A percentile compares a stretch with the other conserved stretches of the same genome.
Conservation (phyloP, 2,329 filamentous ascomycete species). For the Stromatinia cepivora region DNA sequence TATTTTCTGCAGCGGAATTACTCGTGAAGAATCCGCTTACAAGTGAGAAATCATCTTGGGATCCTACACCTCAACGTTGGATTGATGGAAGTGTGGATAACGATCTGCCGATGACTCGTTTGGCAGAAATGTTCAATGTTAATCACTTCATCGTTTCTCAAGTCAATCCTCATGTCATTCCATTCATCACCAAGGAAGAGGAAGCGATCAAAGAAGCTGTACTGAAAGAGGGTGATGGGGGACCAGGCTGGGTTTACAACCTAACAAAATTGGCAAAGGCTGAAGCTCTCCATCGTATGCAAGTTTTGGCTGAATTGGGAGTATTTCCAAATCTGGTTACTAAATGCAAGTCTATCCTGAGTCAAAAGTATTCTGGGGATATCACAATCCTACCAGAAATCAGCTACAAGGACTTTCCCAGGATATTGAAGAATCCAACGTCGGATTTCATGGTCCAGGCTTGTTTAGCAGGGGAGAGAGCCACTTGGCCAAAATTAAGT, state of each 20-base stretch:
- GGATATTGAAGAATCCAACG: constrained; percentile 80
- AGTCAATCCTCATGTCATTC: constrained; percentile 90
- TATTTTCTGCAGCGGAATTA: constrained; percentile 78
- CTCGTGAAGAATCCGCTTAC: constrained; percentile 84
- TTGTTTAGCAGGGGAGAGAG: constrained; percentile 75
- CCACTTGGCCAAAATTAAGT: constrained; percentile 88
- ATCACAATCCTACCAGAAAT: constrained; percentile 91
- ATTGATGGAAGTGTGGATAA: constrained; percentile 96
- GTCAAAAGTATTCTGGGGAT: constrained; percentile 89
- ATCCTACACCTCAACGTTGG: constrained; percentile 79
- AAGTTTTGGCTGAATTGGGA: constrained; percentile 77
- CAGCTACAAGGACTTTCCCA: constrained; percentile 69
- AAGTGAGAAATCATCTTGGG: constrained; percentile 77
- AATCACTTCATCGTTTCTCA: constrained; percentile 98
- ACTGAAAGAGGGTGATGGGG: constrained; percentile 35
- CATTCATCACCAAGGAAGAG: constrained; percentile 78
- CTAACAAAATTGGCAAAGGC: constrained; percentile 73
- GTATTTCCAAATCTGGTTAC: constrained; percentile 76
- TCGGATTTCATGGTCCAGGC: constrained; percentile 82
- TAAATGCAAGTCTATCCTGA: constrained; percentile 78
- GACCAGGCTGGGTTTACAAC: constrained; percentile 59
- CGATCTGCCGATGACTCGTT: constrained; percentile 84
- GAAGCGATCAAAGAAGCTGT: constrained; percentile 45
- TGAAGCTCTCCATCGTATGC: constrained; percentile 77
- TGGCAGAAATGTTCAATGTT: constrained; percentile 96